These are phyloP conservation scores for Heritiera fomes DNA, from an alignment of 345 rosid species.

Conservation along the genomic window DNA sequence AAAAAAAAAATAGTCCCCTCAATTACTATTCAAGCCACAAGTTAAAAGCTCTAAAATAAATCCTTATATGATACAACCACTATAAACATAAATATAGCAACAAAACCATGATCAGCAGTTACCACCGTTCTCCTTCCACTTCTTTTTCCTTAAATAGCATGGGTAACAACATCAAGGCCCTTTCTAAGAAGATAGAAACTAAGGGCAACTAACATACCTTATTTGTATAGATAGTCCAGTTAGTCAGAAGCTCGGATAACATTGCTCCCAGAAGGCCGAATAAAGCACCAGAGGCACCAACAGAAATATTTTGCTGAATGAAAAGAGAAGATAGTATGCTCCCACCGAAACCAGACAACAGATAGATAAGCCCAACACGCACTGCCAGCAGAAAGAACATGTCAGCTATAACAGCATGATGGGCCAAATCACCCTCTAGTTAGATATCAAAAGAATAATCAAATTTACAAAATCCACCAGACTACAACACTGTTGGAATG, in stretches of 20 bases:
- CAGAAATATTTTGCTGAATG: slow-evolving; percentile 65
- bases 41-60: neutral
- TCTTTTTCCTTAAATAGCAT: neutral
- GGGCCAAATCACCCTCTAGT: neutral
- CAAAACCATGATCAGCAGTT: neutral
- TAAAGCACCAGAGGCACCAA: slow-evolving; percentile 98
- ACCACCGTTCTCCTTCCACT: neutral
- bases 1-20: neutral
- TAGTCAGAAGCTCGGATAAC: slow-evolving; percentile 90
- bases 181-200: neutral
- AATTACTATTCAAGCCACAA: neutral
- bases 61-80: neutral
- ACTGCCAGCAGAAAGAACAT: slow-evolving; percentile 38
- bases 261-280: slow-evolving; percentile 96
- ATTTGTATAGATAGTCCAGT: slow-evolving; percentile 92
- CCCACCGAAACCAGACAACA: slow-evolving; percentile 79
- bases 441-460: neutral
- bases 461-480: neutral
- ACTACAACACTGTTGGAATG: neutral
- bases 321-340: slow-evolving; percentile 77
- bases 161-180: neutral
- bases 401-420: neutral
- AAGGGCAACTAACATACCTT: slow-evolving; percentile 50
- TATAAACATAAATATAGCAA: neutral
- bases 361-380: slow-evolving; percentile 70